Evolutionary conservation across 163 green algal species (phyloP).

Genomic region (Volvox carteri): DNA sequence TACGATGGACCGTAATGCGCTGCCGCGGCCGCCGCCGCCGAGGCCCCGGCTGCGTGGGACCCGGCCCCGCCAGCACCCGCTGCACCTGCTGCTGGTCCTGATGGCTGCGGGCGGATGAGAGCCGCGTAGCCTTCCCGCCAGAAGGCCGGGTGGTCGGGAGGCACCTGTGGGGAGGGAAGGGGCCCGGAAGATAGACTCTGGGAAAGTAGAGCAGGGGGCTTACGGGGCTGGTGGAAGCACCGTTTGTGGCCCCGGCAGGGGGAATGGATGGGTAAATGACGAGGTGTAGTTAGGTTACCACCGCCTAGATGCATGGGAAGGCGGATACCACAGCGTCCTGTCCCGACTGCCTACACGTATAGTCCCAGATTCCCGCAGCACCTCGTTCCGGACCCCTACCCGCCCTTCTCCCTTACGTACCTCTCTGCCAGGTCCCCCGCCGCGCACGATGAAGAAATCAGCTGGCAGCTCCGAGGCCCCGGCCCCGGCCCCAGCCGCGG

Average conservation of each 20-base stretch:
- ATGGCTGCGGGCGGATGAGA: neutral
- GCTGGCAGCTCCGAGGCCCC: constrained; percentile 10
- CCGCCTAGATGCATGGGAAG: neutral
- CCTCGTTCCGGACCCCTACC: neutral
- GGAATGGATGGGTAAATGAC: neutral
- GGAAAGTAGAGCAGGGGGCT: too few species aligned
- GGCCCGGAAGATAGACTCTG: too few species aligned
- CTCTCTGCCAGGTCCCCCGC: constrained; percentile 18
- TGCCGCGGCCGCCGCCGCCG: neutral
- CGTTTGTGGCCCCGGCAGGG: neutral
- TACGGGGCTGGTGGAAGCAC: too few species aligned
- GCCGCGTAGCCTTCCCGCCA: constrained; percentile 45
- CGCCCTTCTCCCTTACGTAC: neutral
- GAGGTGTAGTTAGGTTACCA: neutral
- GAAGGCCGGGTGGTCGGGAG: constrained; percentile 29
- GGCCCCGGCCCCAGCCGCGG: neutral
- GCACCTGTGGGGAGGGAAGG: constrained; percentile 23
- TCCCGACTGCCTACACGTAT: neutral
- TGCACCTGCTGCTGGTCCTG: neutral
- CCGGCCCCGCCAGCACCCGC: neutral
- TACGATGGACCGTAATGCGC: neutral
- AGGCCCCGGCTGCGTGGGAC: neutral
- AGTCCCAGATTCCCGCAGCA: neutral
- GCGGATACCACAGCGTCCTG: neutral
- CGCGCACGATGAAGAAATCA: constrained; percentile 52